Evolutionary conservation across 805 yeast genomes (phyloP), one percentile per base, ranked within the genome.

Genomic region (Teunomyces kruisii): DNA sequence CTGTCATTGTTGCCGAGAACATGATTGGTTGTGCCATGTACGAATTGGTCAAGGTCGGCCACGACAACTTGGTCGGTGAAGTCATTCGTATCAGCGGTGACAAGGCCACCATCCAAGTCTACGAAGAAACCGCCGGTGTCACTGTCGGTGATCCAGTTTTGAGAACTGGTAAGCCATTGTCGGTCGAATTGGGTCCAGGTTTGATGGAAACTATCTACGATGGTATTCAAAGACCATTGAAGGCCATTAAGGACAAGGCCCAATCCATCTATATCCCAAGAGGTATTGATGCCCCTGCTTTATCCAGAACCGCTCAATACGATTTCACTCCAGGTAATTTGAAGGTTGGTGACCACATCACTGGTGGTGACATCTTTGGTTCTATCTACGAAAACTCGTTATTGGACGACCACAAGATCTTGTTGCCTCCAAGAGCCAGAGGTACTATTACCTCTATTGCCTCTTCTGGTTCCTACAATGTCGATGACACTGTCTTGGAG

Each of bases 1-100:
- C 99, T 22, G 99, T 94, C 58, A 86, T 94, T 43, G 84, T 94
- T 40, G 99, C 99, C 40, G 98, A 94, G 72, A 86, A 94, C 75
- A 90, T 94, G 98, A 88, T 91, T 72, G 99, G 99, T 52, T 89
- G 97, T 81, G 97, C 98, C 59, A 94, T 94, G 99, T 92, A 94
- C 79, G 99, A 94, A 68, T 79, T 94, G 70, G 99, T 92, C 62
- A 90, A 85, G 68, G 99, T 94, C 54, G 98, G 99, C 57, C 98
- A 94, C 69, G 96, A 88, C 58, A 88, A 80, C 68, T 80, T 94
- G 65, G 98, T 94, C 39, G 99, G 99, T 67, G 99, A 94, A 73
- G 97, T 94, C 54, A 94, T 94, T 69, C 85, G 99, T 78, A 92
- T 94, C 55, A 94, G 84, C 62, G 95, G 83, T 53, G 99, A 94